Percentiles rank a stretch among this genome's conserved stretches.
phyloP scores from a whole-genome alignment of 257 asterid genomes.

The Solanum chmielewskii region DNA sequence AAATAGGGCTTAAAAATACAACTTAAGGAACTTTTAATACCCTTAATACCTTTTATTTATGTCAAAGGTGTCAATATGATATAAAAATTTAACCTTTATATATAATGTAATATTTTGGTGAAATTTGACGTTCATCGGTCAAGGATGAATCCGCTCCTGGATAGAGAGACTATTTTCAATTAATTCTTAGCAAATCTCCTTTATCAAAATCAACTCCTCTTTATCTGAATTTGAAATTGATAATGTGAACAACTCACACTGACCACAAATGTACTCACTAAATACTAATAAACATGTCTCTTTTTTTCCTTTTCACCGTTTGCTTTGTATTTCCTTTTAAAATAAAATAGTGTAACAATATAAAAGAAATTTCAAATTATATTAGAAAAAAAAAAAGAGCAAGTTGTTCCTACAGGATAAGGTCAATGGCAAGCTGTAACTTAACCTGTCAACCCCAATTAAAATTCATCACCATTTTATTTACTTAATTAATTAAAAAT shows the following conservation, averaged over 20 bases:
- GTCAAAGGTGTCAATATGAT: neutral
- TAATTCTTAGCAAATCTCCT: neutral
- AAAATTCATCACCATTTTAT: neutral
- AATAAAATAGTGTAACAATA: neutral
- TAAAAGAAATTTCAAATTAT: neutral
- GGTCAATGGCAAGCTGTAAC: neutral
- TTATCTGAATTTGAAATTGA: neutral
- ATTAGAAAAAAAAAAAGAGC: neutral
- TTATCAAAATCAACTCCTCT: neutral
- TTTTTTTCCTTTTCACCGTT: neutral
- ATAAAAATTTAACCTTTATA: no score
- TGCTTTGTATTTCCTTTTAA: neutral
- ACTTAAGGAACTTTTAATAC: neutral
- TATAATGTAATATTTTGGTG: neutral
- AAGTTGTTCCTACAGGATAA: neutral
- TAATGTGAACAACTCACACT: neutral
- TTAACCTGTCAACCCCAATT: neutral
- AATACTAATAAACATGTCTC: neutral
- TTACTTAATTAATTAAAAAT: neutral
- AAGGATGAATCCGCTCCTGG: neutral
- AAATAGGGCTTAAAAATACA: neutral
- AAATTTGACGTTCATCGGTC: neutral
- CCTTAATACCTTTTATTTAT: no score
- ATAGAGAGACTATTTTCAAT: neutral
- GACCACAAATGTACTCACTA: neutral